Percentiles rank a stretch among this genome's conserved stretches.
Conservation (phyloP, 129 eudicot genomes). For the Flaveria sonorensis region DNA sequence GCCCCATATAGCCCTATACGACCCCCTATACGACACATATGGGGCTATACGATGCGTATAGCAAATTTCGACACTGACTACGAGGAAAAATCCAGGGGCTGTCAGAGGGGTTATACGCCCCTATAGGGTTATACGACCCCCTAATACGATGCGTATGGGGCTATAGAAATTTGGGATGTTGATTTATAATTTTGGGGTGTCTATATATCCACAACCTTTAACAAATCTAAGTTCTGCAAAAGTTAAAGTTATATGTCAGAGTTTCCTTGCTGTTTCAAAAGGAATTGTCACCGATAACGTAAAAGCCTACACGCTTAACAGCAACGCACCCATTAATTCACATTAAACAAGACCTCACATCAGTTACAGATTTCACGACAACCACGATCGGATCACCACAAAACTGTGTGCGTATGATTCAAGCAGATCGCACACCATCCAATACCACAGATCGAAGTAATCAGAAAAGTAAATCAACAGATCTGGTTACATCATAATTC, state of each 20-base stretch:
- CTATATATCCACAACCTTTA: too few species aligned
- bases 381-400: constrained; percentile 11
- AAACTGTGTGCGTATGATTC: not conserved
- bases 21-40: too few species aligned
- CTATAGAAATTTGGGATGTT: too few species aligned
- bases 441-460: constrained; percentile 31
- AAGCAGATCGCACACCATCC: constrained; percentile 11
- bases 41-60: too few species aligned
- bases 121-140: too few species aligned
- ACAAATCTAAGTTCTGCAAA: not conserved
- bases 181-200: too few species aligned
- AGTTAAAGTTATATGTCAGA: not conserved
- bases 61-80: too few species aligned
- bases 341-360: not conserved
- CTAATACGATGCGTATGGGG: too few species aligned
- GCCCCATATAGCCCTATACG: too few species aligned
- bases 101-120: too few species aligned
- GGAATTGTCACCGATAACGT: not conserved
- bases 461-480: constrained; percentile 3
- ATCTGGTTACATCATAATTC: constrained; percentile 15
- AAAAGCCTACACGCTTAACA: not conserved
- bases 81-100: too few species aligned
- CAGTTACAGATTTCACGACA: not conserved
- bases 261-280: not conserved
- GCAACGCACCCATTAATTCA: not conserved